A percentile compares a stretch with the other conserved stretches of the same genome.
These are phyloP conservation scores for cucumber (Cucumis sativus) DNA, from an alignment of 306 rosid genomes.

Conservation along the genomic window Cucumber_9930_V3 NC_026661.2:3333001-3333500, in stretches of 20 bases:
- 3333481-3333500: background rate
- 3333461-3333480: background rate
- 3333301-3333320: conserved; percentile 73
- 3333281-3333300: conserved; percentile 93
- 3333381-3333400: background rate
- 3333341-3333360: background rate
- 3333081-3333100: conserved; percentile 87
- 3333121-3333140: conserved; percentile 66
- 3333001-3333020: no score
- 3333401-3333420: background rate
- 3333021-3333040: no score
- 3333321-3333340: background rate
- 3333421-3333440: background rate
- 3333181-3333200: conserved; percentile 52
- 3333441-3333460: background rate
- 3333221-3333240: conserved; percentile 94
- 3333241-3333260: conserved; percentile 80
- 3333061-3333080: conserved; percentile 64
- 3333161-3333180: conserved; percentile 78
- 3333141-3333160: conserved; percentile 62
- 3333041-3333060: conserved; percentile 25
- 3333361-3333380: background rate
- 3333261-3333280: conserved; percentile 92
- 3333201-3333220: conserved; percentile 83
- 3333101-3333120: conserved; percentile 81